A percentile compares a stretch with the other conserved stretches of the same genome.
Conservation (phyloP, 139 green algal genomes). For the Coelastrella sp. region DNA sequence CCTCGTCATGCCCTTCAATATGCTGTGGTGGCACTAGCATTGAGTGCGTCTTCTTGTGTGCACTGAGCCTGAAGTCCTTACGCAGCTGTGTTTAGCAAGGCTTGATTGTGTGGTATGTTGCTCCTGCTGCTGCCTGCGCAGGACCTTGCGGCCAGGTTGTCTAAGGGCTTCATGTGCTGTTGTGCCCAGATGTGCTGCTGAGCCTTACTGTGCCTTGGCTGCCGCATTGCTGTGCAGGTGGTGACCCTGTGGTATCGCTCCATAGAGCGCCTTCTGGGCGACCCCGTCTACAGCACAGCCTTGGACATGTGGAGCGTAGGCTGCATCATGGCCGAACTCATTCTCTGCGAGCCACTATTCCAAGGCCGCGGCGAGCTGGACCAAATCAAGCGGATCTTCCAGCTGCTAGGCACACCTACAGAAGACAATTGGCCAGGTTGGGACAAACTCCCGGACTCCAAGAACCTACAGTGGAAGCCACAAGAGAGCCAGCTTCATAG, state of each 20-base stretch:
- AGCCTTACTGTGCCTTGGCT: too few relatives aligned
- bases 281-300: conserved; percentile 84
- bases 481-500: conserved; percentile 27
- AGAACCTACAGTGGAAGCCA: conserved; percentile 55
- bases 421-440: conserved; percentile 78
- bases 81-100: too few relatives aligned
- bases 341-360: conserved; percentile 79
- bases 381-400: conserved; percentile 80
- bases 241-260: conserved; percentile 87
- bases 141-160: neutral
- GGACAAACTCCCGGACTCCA: conserved; percentile 61
- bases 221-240: conserved; percentile 55
- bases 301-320: conserved; percentile 94
- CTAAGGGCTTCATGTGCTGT: neutral
- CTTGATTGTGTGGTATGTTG: neutral
- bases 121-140: neutral
- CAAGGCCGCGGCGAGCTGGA: conserved; percentile 77
- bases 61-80: too few relatives aligned
- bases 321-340: conserved; percentile 95
- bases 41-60: too few relatives aligned
- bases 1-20: too few relatives aligned
- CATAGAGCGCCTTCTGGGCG: conserved; percentile 92
- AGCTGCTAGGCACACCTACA: conserved; percentile 79
- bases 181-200: too few relatives aligned
- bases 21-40: too few relatives aligned